Evolutionary conservation across 345 rosid genomes (phyloP).

Genomic region (Anastatica hierochuntica): DNA sequence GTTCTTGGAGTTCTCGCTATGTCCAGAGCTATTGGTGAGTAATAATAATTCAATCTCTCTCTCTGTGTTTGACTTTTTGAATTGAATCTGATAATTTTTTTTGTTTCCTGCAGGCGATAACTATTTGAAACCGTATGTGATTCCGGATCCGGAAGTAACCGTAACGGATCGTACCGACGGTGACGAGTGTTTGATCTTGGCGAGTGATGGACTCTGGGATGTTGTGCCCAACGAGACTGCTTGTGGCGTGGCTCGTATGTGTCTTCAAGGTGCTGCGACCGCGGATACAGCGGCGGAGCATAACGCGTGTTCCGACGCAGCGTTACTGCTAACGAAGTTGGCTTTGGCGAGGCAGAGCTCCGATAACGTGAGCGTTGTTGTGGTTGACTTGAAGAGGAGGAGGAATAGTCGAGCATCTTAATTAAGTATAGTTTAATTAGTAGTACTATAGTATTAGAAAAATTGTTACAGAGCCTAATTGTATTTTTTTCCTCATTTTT

Average conservation of each 20-base stretch:
- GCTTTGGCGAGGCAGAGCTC: slow-evolving; percentile 65
- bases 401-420: not conserved
- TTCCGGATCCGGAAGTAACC: slow-evolving; percentile 66
- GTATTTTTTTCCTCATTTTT: not conserved
- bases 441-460: not conserved
- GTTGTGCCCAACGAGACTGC: slow-evolving; percentile 79
- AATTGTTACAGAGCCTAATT: slow-evolving; percentile 12
- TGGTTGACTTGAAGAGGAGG: slow-evolving; percentile 54
- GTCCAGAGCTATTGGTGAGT: slow-evolving; percentile 88
- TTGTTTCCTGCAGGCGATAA: slow-evolving; percentile 58
- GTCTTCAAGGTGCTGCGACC: slow-evolving; percentile 24
- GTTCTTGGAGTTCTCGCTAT: slow-evolving; percentile 78
- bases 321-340: slow-evolving; percentile 53
- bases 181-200: slow-evolving; percentile 71
- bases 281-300: slow-evolving; percentile 3
- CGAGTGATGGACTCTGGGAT: slow-evolving; percentile 86
- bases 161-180: slow-evolving; percentile 46
- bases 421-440: not conserved
- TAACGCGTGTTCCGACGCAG: slow-evolving; percentile 57
- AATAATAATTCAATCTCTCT: too few species aligned
- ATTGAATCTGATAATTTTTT: too few species aligned
- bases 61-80: too few species aligned
- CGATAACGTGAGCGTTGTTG: slow-evolving; percentile 83
- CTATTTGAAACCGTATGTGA: slow-evolving; percentile 79
- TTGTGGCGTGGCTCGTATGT: slow-evolving; percentile 62